Evolutionary conservation across 805 yeast genomes (phyloP), one percentile per base, ranked within the genome.

Genomic region (Cyberlindnera xishuangbannaensis): DNA sequence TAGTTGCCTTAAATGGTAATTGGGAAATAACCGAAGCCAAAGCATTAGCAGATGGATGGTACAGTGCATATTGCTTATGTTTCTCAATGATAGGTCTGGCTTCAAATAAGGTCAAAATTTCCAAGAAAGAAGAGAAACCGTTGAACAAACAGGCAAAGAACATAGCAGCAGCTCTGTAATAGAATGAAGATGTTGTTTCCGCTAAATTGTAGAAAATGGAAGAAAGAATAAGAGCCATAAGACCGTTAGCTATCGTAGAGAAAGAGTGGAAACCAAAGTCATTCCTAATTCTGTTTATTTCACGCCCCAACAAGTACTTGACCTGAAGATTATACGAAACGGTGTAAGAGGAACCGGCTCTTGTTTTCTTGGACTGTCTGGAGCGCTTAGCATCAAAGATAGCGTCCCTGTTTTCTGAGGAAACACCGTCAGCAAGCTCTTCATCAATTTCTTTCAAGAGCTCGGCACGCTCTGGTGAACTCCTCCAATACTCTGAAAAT

Each of bases 111-210:
- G 50, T 34, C 45, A 46, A 61, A 38, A 78, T 66, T 55, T 78
- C 85, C 47, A 76, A 60, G 39, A 77, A 51, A 13, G 79, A 75
- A 13, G 78, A 62, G 47, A 77, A 73, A 11, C 82, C 76, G 51
- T 76, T 76, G 56, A 75, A 77, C 48, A 77, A 61, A 28, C 73
- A 65, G 15, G 81, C 78, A 53, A 78, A 78, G 59, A 82, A 83
- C 65, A 82, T 61, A 28, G 78, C 69, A 26, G 85, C 75, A 46
- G 77, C 70, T 50, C 86, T 62, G 46, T 59, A 64, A 51, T 67
- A 75, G 43, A 77, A 69, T 2, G 75, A 65, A 1, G 47, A 55
- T 1, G 83, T 69, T 18, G 51, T 52, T 18, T 37, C 31, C 41
- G 51, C 55, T 42, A 73, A 48, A 44, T 76, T 72, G 56, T 71